Percentiles rank a stretch among this genome's conserved stretches.
Evolutionary conservation across 2,329 filamentous ascomycete genomes (phyloP).

Genomic region (Aspergillus eucalypticola): DNA sequence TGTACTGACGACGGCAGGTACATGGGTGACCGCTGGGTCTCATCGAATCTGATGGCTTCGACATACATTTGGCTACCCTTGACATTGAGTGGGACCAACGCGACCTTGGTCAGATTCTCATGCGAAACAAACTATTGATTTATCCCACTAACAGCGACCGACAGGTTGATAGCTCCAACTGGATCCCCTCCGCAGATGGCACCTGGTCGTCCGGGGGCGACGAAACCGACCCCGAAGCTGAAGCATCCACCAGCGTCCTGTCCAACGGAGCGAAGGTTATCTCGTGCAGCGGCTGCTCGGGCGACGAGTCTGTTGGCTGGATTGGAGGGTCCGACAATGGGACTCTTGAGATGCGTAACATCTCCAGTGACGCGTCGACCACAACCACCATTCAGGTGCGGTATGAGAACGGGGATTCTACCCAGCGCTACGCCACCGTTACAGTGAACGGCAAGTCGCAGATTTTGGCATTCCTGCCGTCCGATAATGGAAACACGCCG

Average conservation of each 20-base stretch:
- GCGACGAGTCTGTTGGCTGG: slow-evolving; percentile 54
- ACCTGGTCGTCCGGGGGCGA: slow-evolving; percentile 6
- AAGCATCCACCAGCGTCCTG: slow-evolving; percentile 30
- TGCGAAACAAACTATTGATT: accelerated
- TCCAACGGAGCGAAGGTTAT: slow-evolving; percentile 49
- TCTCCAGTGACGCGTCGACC: slow-evolving; percentile 48
- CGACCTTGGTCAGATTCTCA: slow-evolving; percentile 3
- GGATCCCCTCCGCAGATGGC: slow-evolving; percentile 11
- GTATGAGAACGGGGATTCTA: slow-evolving; percentile 58
- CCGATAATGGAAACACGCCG: background rate
- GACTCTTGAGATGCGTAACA: slow-evolving; percentile 50
- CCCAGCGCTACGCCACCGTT: slow-evolving; percentile 56
- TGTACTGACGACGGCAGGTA: slow-evolving; percentile 41
- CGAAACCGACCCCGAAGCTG: slow-evolving; percentile 2
- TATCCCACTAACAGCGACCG: background rate
- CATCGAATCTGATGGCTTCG: slow-evolving; percentile 58
- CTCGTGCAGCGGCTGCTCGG: slow-evolving; percentile 56
- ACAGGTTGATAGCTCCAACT: slow-evolving; percentile 5
- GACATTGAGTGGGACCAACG: slow-evolving; percentile 10
- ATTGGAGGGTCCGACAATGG: slow-evolving; percentile 54
- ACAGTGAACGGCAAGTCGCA: slow-evolving; percentile 57
- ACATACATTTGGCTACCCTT: slow-evolving; percentile 68
- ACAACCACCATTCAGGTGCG: slow-evolving; percentile 57
- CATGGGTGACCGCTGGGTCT: slow-evolving; percentile 68
- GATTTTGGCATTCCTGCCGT: slow-evolving; percentile 56